These are phyloP conservation scores for Xylaria acuta DNA, from an alignment of 495 filamentous ascomycete genomes.

Conservation along the genomic window DNA sequence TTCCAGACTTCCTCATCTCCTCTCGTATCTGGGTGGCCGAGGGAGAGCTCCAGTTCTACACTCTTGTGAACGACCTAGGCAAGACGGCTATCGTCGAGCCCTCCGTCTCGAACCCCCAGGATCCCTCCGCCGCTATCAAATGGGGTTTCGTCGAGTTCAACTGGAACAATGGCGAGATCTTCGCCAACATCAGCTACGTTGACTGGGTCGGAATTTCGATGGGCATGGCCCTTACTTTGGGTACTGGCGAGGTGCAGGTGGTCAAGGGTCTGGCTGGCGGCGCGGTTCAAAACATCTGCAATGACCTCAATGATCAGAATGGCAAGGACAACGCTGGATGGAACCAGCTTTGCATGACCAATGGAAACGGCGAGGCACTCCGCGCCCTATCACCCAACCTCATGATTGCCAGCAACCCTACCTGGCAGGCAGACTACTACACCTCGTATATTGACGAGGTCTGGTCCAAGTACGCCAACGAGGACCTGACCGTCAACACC, in stretches of 20 bases:
- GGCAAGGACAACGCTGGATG: slow-evolving; percentile 46
- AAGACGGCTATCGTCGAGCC: slow-evolving; percentile 47
- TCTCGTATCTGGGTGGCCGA: slow-evolving; percentile 52
- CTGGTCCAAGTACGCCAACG: slow-evolving; percentile 45
- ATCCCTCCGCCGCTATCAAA: slow-evolving; percentile 50
- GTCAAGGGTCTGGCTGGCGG: slow-evolving; percentile 43
- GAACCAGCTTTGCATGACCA: slow-evolving; percentile 45
- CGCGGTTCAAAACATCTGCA: slow-evolving; percentile 47
- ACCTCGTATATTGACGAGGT: slow-evolving; percentile 49
- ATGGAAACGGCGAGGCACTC: slow-evolving; percentile 40
- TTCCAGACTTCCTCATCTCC: slow-evolving; percentile 49
- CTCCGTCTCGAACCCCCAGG: slow-evolving; percentile 47
- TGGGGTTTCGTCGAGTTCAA: slow-evolving; percentile 58
- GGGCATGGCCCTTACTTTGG: slow-evolving; percentile 47
- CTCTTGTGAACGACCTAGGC: slow-evolving; percentile 36
- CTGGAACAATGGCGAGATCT: slow-evolving; percentile 43
- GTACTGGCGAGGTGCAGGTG: slow-evolving; percentile 38
- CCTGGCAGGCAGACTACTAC: slow-evolving; percentile 46
- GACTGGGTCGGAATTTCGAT: slow-evolving; percentile 57
- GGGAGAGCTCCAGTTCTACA: slow-evolving; percentile 50
- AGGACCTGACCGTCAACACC: slow-evolving; percentile 48
- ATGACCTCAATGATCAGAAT: slow-evolving; percentile 44
- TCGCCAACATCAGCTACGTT: slow-evolving; percentile 55
- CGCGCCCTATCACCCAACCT: slow-evolving; percentile 51
- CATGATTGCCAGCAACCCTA: slow-evolving; percentile 38